Conservation (phyloP, 768 basidiomycete species). For the Boletales sp. region DNA sequence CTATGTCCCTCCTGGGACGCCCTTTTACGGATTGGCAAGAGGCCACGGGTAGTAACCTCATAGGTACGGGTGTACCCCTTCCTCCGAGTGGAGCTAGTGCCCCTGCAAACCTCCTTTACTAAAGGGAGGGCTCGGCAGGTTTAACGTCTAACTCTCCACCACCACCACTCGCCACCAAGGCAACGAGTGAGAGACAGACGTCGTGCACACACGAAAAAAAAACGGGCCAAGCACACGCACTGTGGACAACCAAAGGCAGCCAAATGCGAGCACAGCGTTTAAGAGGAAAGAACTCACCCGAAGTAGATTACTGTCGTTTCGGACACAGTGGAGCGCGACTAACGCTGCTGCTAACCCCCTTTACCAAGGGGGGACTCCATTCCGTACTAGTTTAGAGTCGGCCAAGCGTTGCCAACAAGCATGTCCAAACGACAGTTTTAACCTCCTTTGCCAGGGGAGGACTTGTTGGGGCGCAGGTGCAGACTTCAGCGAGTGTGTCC, state of each 20-base stretch:
- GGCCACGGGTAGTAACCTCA: background rate
- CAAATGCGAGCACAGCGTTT: background rate
- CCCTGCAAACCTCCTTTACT: constrained; percentile 1
- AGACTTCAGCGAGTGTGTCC: constrained; percentile 1
- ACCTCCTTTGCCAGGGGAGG: constrained; percentile 1
- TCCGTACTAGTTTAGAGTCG: constrained; percentile 1
- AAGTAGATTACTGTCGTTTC: constrained; percentile 3
- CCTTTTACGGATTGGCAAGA: background rate
- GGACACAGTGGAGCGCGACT: background rate
- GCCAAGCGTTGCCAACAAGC: background rate
- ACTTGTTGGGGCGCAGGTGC: background rate
- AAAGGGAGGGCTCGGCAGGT: constrained; percentile 3
- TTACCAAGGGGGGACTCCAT: constrained; percentile 2
- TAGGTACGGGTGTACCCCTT: background rate
- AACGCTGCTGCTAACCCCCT: background rate
- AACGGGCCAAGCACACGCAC: background rate
- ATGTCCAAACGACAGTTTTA: background rate
- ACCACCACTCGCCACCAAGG: background rate
- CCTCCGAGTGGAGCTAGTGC: background rate
- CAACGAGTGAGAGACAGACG: background rate
- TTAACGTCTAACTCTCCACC: background rate
- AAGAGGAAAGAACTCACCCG: background rate
- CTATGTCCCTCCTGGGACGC: background rate
- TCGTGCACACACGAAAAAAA: background rate
- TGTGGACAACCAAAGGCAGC: too few species aligned